These are phyloP conservation scores for Triticum urartu DNA, from an alignment of 176 grass and related monocot species.

Conservation along the genomic window DNA sequence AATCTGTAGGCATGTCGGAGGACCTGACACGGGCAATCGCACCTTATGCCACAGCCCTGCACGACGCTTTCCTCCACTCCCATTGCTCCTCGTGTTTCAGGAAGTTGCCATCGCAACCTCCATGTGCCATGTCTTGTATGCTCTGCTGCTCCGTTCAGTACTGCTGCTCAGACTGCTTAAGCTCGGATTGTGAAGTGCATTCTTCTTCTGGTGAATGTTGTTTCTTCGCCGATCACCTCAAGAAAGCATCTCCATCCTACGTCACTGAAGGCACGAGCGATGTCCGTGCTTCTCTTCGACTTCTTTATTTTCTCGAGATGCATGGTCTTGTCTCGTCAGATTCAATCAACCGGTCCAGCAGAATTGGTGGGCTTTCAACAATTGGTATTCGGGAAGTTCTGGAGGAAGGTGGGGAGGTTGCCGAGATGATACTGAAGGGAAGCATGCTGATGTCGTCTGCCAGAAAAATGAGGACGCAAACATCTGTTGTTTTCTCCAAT, in stretches of 20 bases:
- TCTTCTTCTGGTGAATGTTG: constrained; percentile 62
- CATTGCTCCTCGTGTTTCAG: constrained; percentile 70
- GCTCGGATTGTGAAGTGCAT: constrained; percentile 43
- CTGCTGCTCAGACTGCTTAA: constrained; percentile 58
- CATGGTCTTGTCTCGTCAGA: constrained; percentile 24
- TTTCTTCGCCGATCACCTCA: constrained; percentile 38
- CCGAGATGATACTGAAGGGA: constrained; percentile 54
- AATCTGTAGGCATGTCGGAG: constrained; percentile 44
- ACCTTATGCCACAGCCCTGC: constrained; percentile 59
- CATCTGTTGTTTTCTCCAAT: neutral
- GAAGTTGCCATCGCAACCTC: constrained; percentile 25
- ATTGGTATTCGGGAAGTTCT: constrained; percentile 50
- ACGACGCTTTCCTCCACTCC: constrained; percentile 50
- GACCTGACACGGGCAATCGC: constrained; percentile 59
- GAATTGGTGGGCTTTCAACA: constrained; percentile 66
- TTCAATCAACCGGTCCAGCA: neutral
- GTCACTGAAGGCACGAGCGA: constrained; percentile 41
- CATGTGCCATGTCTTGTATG: constrained; percentile 23
- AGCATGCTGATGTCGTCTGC: constrained; percentile 57
- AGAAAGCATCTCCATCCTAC: neutral
- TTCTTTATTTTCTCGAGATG: constrained; percentile 52
- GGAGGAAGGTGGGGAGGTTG: constrained; percentile 46
- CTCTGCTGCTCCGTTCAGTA: constrained; percentile 56
- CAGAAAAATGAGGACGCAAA: constrained; percentile 30
- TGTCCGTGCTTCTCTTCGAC: constrained; percentile 57